Percentiles rank a stretch among this genome's conserved stretches.
Conservation (phyloP, 2,329 filamentous ascomycete species). For the Penicillium paneum region DNA sequence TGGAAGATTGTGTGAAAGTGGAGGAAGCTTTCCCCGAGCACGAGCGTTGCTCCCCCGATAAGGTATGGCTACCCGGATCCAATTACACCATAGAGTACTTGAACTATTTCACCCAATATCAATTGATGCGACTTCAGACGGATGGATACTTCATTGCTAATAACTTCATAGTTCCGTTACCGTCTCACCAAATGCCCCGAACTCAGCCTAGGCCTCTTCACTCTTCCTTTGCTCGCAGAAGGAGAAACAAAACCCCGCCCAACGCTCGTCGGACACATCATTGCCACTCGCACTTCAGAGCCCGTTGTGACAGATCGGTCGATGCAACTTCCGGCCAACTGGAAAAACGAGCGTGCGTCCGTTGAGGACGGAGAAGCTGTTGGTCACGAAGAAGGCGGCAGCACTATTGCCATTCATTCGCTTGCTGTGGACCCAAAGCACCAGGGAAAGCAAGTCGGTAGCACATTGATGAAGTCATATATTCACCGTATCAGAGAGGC, state of each 20-base stretch:
- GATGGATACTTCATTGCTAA: slow-evolving; percentile 9
- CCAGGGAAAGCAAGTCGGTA: slow-evolving; percentile 70
- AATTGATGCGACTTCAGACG: neutral
- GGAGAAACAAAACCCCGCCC: slow-evolving; percentile 58
- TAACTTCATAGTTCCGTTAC: slow-evolving; percentile 63
- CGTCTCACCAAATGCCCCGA: slow-evolving; percentile 72
- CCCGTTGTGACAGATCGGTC: slow-evolving; percentile 67
- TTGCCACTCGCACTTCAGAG: slow-evolving; percentile 68
- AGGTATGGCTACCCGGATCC: slow-evolving; percentile 46
- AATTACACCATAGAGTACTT: neutral
- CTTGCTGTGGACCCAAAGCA: slow-evolving; percentile 74
- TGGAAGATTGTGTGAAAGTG: slow-evolving; percentile 55
- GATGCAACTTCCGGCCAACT: slow-evolving; percentile 71
- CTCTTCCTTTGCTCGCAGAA: slow-evolving; percentile 52
- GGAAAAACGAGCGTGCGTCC: slow-evolving; percentile 50
- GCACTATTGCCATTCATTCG: slow-evolving; percentile 77
- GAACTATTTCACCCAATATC: neutral
- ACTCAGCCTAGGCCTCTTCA: slow-evolving; percentile 76
- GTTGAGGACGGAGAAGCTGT: slow-evolving; percentile 44
- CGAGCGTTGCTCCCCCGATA: slow-evolving; percentile 58
- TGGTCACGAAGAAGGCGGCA: slow-evolving; percentile 70
- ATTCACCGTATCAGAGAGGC: slow-evolving; percentile 71
- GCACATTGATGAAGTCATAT: slow-evolving; percentile 70
- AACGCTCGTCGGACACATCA: slow-evolving; percentile 71
- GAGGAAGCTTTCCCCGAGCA: slow-evolving; percentile 59